phyloP scores from a whole-genome alignment of 441 rosid species.

The Dalechampia spathulata region DNA sequence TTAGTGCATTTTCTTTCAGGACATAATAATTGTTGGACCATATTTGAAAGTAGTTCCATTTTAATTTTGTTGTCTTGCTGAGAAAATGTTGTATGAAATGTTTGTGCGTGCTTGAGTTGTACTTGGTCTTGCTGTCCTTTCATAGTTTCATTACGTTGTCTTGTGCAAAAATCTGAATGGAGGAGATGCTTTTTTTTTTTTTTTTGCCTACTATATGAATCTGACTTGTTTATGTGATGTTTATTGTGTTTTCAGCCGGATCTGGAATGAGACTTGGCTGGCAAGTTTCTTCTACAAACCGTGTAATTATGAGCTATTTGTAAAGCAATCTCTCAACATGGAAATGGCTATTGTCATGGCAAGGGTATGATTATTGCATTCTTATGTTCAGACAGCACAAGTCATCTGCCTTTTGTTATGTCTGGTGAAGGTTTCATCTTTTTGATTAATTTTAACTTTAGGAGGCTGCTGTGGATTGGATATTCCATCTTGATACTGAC shows the following conservation, averaged over 20 bases:
- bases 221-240: constrained; percentile 10
- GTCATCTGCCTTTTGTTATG: not conserved
- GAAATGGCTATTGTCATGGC: constrained; percentile 93
- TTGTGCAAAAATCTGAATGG: no score
- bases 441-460: constrained; percentile 20
- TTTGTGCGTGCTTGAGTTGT: no score
- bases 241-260: constrained; percentile 45
- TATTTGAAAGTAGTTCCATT: no score
- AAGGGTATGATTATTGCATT: constrained; percentile 48
- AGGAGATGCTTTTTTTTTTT: no score
- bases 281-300: constrained; percentile 83
- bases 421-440: not conserved
- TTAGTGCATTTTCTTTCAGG: constrained; percentile 15
- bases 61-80: no score
- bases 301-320: constrained; percentile 84
- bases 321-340: constrained; percentile 92
- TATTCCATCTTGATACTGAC: constrained; percentile 90
- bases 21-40: not conserved
- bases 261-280: constrained; percentile 95
- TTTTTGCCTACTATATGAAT: constrained; percentile 1
- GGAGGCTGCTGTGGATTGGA: constrained; percentile 88
- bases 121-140: no score
- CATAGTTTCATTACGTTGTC: no score
- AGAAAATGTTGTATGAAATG: no score
- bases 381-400: constrained; percentile 1